Base-by-base conservation (phyloP, 306 rosid genomes). In the Pyrus betulifolia region DNA sequence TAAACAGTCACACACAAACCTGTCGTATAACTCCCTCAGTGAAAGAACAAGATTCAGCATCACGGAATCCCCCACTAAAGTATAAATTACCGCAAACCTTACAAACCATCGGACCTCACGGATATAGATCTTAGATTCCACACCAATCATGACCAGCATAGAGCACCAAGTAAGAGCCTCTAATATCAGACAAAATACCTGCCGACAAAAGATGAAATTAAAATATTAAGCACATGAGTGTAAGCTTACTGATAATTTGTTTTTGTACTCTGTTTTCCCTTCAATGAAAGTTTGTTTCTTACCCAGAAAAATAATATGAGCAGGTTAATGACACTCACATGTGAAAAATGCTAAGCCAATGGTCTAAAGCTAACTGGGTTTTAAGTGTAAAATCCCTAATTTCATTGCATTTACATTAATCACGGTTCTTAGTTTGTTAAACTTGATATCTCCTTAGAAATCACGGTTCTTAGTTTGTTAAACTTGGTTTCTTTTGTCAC, bases 91-190 rank as follows among this genome's bases (percentile, higher is more conserved):
- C 57, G 92, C 96, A 81, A 92, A 95, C 82, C 99, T 78, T 70
- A 92, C 82, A 82, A 88, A 85, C 99, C 99, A 95, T 73, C 99
- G 93, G 69, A 87, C 75, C 80, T 95, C 97, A 75, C 17, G 11
- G 76, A 92, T 80, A 80, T 95, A 95, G 77, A 92, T 91, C 79
- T 82, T 90, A 18, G 97, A 92, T 85, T 95, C 97, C 57, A 87
- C 68, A 61, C 75, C 79, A 81, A 85, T 76, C 93, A 95, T 87
- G 71, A 95, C 86, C 90, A 95, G 86, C 93, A 92, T 58, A 70
- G 88, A 83, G 86, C 84, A 87, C 99, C 99, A 95, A 57, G 97
- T 76, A 84, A 89, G 72, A 83, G 86, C 90, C 87, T 89, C 89
- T 44, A 87, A 38, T 70, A 85, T 72, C 84, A 90, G 78, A 30